Evolutionary conservation across 352 stramenopile genomes (phyloP), one percentile per base, ranked within the genome.

Genomic region (Phytophthora quininea): DNA sequence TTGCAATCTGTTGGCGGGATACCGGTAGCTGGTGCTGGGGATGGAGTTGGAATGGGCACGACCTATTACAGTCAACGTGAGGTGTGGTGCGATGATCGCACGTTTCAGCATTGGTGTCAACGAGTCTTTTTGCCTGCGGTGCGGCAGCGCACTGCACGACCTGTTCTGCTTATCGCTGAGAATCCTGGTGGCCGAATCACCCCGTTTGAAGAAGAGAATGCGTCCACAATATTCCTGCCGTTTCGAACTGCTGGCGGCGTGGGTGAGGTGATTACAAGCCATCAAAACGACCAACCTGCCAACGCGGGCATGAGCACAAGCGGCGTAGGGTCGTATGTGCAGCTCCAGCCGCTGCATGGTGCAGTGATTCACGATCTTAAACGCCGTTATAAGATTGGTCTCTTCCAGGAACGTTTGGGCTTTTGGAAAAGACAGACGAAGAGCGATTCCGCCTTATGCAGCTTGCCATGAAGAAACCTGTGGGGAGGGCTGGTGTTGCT

Each of bases 21-120:
- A 24, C 19, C 19, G 19, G 19, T 24, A 24, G 19, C 19, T 45
- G 50, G 42, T 29, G 51, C 9, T 15, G 24, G 8, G 19, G 48
- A 7, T 35, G 64, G 27, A 3, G 45, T 66, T 11, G 67, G 54
- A 1, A 27, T 65, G 49, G 60, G 64, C 9, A 55, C 60, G 4
- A 62, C 73, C 40, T 86, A 86, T 50, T 62, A 63, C 37, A 77
- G 73, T 29, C 78, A 87, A 19, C 64, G 76, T 38, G 78, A 89
- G 53, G 71, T 86, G 15, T 88, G 80, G 80, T 86, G 78, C 47
- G 76, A 82, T 58, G 64, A 70, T 24, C 69, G 64, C 45, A 87
- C 80, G 30, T 89, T 88, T 38, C 71, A 74, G 56, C 73, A 85
- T 40, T 89, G 80, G 80, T 84, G 79, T 35, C 30, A 77, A 9